Conservation (phyloP, 2,329 filamentous ascomycete genomes). For the Penicillium sp. region DNA sequence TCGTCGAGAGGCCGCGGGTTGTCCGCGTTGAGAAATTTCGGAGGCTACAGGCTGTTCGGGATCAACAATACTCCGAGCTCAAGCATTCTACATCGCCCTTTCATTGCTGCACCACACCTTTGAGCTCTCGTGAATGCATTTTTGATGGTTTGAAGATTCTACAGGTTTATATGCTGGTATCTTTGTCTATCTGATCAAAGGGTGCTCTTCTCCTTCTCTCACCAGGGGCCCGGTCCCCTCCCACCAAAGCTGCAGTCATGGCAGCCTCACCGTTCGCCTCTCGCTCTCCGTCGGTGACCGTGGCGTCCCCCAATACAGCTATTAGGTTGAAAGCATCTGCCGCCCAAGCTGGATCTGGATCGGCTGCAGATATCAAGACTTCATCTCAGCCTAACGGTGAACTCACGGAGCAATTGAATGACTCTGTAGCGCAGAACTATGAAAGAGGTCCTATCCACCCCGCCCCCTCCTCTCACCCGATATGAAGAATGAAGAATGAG, state of each 20-base stretch:
- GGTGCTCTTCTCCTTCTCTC: not conserved
- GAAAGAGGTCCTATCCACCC: conserved; percentile 67
- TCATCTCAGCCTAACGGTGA: conserved; percentile 40
- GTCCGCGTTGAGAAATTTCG: conserved; percentile 34
- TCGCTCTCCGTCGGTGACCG: conserved; percentile 40
- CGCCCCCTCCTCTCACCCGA: too few relatives aligned
- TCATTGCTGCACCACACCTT: too few relatives aligned
- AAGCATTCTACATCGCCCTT: not conserved
- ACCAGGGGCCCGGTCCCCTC: not conserved
- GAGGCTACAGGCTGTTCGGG: conserved; percentile 22
- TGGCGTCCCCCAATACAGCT: conserved; percentile 36
- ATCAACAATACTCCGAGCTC: conserved; percentile 32
- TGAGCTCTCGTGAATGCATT: too few relatives aligned
- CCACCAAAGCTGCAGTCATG: conserved; percentile 31
- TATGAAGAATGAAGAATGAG: not conserved
- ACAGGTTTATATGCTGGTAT: too few relatives aligned
- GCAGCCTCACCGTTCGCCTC: conserved; percentile 49
- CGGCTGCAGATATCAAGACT: conserved; percentile 20
- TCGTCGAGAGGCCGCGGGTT: conserved; percentile 8
- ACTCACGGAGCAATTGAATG: conserved; percentile 76
- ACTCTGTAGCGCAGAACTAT: conserved; percentile 84
- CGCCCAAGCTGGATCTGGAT: conserved; percentile 29
- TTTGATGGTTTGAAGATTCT: too few relatives aligned
- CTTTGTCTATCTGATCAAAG: too few relatives aligned
- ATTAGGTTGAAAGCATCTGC: conserved; percentile 40